Base-by-base conservation (phyloP, 768 basidiomycete genomes). In the Lactifluus subvellereus region DNA sequence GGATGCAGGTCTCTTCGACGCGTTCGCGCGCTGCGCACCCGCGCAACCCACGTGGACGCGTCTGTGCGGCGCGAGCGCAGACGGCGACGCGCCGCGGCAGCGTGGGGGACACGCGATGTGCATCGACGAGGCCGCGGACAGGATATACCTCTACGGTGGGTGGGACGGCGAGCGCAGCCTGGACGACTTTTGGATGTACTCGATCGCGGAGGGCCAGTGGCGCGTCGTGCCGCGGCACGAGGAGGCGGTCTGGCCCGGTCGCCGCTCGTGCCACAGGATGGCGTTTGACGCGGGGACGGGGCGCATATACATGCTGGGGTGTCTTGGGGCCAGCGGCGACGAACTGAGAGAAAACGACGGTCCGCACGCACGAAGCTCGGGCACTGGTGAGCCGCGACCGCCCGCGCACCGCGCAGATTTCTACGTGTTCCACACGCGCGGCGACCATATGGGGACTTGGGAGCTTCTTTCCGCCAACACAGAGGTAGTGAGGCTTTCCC, bases 101-200 rank as follows among this genome's bases (percentile, higher is more conserved):
- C 83, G 91, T 0, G 88, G 90, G 16, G 91, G 90, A 0, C 89
- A 92, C 66, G 86, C 88, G 22, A 89, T 90, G 87, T 90, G 88
- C 67, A 82, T 91, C 65, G 89, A 91, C 69, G 74, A 79, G 27
- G 76, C 79, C 8, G 78, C 82, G 43, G 81, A 82, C 6, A 72
- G 80, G 49, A 83, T 92, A 33, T 91, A 91, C 70, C 78, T 92
- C 22, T 83, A 90, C 58, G 91, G 90, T 1, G 91, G 91, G 0
- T 92, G 86, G 84, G 82, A 90, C 64, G 89, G 91, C 1, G 73
- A 82, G 59, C 84, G 81, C 62, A 84, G 83, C 54, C 74, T 92
- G 35, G 86, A 88, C 69, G 90, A 93, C 71, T 87, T 91, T 65
- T 92, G 90, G 90, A 77, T 79, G 47, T 91, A 88, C 69, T 78